A percentile compares a stretch with the other conserved stretches of the same genome.
Evolutionary conservation across 1,284 basidiomycete genomes (phyloP).

Genomic region (Salmacisia buchloeana): DNA sequence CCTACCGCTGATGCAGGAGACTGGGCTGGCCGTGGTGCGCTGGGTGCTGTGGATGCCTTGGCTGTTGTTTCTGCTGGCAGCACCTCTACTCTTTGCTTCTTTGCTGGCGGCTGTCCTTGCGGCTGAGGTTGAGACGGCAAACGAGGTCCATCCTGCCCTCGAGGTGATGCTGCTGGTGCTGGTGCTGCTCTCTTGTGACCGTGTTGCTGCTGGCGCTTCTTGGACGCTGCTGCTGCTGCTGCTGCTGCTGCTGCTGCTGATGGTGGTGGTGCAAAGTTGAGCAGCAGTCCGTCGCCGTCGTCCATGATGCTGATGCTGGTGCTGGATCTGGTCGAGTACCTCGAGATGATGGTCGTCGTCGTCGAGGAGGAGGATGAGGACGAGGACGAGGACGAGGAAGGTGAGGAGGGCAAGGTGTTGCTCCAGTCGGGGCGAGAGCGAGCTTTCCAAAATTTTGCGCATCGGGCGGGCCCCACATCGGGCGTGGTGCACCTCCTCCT

Average conservation of each 20-base stretch:
- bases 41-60: background rate
- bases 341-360: too few relatives aligned
- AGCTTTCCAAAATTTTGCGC: slow-evolving; percentile 5
- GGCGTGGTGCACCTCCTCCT: background rate
- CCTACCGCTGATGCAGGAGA: too few relatives aligned
- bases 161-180: too few relatives aligned
- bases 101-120: background rate
- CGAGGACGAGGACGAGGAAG: too few relatives aligned
- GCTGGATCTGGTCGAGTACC: too few relatives aligned
- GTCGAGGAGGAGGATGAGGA: too few relatives aligned
- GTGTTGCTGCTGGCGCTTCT: too few relatives aligned
- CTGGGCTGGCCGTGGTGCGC: background rate
- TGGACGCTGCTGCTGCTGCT: background rate
- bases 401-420: background rate
- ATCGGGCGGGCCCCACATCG: background rate
- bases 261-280: slow-evolving; percentile 43
- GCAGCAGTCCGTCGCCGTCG: slow-evolving; percentile 44
- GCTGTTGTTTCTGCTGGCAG: too few relatives aligned
- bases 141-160: too few relatives aligned
- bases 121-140: too few relatives aligned
- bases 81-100: background rate
- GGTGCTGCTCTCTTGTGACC: too few relatives aligned
- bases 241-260: background rate
- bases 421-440: background rate
- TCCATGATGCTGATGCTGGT: too few relatives aligned